A percentile compares a stretch with the other conserved stretches of the same genome.
Conservation (phyloP, 2,329 filamentous ascomycete genomes). For the Penicillium sp. region DNA sequence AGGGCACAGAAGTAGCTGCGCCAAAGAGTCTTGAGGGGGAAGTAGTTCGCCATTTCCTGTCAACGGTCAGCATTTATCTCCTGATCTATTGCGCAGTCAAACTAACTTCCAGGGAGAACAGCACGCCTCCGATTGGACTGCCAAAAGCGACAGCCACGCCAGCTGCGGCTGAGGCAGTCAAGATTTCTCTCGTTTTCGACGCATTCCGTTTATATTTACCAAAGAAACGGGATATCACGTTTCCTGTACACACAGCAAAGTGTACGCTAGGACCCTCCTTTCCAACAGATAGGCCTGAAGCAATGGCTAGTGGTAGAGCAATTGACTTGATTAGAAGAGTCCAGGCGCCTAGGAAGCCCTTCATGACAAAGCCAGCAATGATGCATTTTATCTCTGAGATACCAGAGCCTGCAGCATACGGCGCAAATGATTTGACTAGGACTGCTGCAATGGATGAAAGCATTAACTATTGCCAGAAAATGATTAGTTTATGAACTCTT, state of each 20-base stretch:
- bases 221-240: conserved; percentile 91
- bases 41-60: conserved; percentile 89
- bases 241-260: conserved; percentile 95
- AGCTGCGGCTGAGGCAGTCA: conserved; percentile 90
- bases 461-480: conserved; percentile 54
- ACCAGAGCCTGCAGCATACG: conserved; percentile 92
- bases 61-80: conserved; percentile 16
- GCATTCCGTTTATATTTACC: conserved; percentile 89
- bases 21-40: conserved; percentile 97
- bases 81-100: not conserved
- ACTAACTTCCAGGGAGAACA: conserved; percentile 81
- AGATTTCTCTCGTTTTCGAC: conserved; percentile 89
- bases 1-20: conserved; percentile 96
- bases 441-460: conserved; percentile 81
- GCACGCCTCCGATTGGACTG: conserved; percentile 91
- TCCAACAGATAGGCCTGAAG: conserved; percentile 87
- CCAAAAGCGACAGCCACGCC: conserved; percentile 96
- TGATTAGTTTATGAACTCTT: not conserved
- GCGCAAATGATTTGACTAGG: conserved; percentile 86
- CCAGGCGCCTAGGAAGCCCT: conserved; percentile 89
- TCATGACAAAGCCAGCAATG: conserved; percentile 98
- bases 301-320: conserved; percentile 85
- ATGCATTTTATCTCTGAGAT: conserved; percentile 99
- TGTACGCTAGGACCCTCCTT: conserved; percentile 99
- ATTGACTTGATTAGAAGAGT: conserved; percentile 94